Evolutionary conservation across 768 basidiomycete species (phyloP), one percentile per base, ranked within the genome.

Genomic region (Hemileccinum impolitum): DNA sequence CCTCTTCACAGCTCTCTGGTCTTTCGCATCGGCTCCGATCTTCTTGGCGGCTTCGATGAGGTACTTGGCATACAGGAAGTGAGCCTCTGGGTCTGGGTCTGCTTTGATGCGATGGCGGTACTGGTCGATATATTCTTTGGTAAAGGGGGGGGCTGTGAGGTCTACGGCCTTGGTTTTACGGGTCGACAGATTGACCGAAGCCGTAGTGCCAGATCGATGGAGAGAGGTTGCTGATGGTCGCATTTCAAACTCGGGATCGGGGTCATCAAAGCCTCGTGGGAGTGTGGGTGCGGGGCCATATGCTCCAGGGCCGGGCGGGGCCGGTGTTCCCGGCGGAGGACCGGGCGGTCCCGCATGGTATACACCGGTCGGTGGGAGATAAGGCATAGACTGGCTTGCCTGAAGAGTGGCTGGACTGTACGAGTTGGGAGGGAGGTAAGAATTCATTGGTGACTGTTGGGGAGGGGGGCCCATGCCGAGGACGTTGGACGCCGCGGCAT

Each of bases 21-120:
- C 89, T 56, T 78, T 84, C 7, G 83, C 79, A 25, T 80, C 75
- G 10, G 76, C 71, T 15, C 90, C 82, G 54, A 97, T 85, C 68
- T 94, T 87, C 72, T 90, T 93, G 13, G 96, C 96, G 26, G 96
- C 96, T 61, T 98, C 96, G 65, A 99, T 94, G 51, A 99, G 84
- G 67, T 98, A 99, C 71, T 95, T 97, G n/a, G 94, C 91, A 64
- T 96, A 99, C 21, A 87, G 74, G 68, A 97, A 98, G 66, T 98
- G 96, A 21, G 94, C 91, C 67, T 98, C 96, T 1, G 95, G 95
- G 65, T 99, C 96, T 2, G 94, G 94, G 68, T 99, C 96, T 25
- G 82, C 87, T 70, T 98, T 98, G 73, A 99, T 96, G 45, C 96
- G 85, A 48, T 89, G 87, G 17, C 96, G 90, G 71, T 99, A 99